These are phyloP conservation scores for Bretschneidera sinensis DNA, from an alignment of 345 rosid species.

Conservation along the genomic window DNA sequence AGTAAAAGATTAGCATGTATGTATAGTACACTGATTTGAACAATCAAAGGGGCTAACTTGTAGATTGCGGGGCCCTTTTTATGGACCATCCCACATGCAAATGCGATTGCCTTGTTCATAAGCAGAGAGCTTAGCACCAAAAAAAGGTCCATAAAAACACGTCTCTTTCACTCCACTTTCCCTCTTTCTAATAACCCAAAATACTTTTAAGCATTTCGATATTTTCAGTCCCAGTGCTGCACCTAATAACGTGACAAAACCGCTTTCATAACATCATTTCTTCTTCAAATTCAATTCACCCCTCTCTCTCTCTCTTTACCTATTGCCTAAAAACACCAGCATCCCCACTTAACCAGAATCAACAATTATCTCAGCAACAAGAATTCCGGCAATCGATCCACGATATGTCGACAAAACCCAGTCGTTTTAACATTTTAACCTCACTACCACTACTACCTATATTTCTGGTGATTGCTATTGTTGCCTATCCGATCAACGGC, in stretches of 20 bases:
- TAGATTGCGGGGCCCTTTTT: constrained; percentile 15
- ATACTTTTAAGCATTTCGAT: not conserved
- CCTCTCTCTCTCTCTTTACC: not conserved
- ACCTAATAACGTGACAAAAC: constrained; percentile 20
- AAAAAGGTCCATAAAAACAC: constrained; percentile 4
- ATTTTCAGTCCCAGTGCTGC: constrained; percentile 25
- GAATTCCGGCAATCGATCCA: not conserved
- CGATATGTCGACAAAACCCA: constrained; percentile 2
- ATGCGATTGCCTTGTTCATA: constrained; percentile 14
- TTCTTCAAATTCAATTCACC: not conserved
- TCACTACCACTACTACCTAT: not conserved
- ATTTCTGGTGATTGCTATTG: constrained; percentile 20
- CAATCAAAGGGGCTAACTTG: not conserved
- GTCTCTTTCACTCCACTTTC: constrained; percentile 19
- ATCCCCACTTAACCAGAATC: no score
- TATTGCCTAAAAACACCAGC: no score
- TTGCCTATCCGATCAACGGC: constrained; percentile 14
- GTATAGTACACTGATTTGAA: not conserved
- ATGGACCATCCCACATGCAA: constrained; percentile 34
- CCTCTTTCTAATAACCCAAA: constrained; percentile 3
- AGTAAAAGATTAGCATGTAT: not conserved
- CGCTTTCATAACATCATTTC: not conserved
- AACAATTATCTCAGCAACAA: not conserved
- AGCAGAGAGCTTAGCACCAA: no score
- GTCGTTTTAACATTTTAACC: not conserved